These are phyloP conservation scores for Vigna trinervia DNA, from an alignment of 306 rosid species.

Conservation along the genomic window DNA sequence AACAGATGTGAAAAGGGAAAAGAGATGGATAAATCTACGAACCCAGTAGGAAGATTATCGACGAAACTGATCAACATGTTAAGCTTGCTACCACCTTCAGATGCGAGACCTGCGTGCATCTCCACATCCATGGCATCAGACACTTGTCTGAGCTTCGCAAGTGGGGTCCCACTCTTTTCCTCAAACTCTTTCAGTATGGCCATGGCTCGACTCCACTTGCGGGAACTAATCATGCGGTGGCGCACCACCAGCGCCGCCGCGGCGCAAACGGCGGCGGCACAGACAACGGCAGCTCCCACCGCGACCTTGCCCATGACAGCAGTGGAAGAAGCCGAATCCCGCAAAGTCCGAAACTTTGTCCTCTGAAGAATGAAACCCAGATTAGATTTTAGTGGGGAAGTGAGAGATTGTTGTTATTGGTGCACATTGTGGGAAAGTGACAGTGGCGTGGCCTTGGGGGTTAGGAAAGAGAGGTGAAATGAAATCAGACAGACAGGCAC, in stretches of 20 bases:
- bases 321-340: slow-evolving; percentile 17
- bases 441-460: slow-evolving; percentile 28
- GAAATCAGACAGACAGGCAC: neutral
- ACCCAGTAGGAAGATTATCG: slow-evolving; percentile 98
- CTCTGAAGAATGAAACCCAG: neutral
- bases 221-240: slow-evolving; percentile 66
- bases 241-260: slow-evolving; percentile 90
- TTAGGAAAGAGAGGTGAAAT: slow-evolving; percentile 30
- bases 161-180: slow-evolving; percentile 79
- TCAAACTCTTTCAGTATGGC: slow-evolving; percentile 79
- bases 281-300: slow-evolving; percentile 76
- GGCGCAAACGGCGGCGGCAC: slow-evolving; percentile 81
- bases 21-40: slow-evolving; percentile 27
- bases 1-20: neutral
- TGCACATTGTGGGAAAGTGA: slow-evolving; percentile 46
- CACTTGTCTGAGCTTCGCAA: slow-evolving; percentile 75
- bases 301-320: slow-evolving; percentile 75
- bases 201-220: slow-evolving; percentile 73
- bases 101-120: slow-evolving; percentile 99
- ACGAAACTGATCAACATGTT: slow-evolving; percentile 97
- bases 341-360: slow-evolving; percentile 47
- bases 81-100: slow-evolving; percentile 98
- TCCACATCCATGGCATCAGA: slow-evolving; percentile 96
- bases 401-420: slow-evolving; percentile 32
- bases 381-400: slow-evolving; percentile 28